Conservation (phyloP, 1,284 basidiomycete species). For the Ustilago vetiveriae region DNA sequence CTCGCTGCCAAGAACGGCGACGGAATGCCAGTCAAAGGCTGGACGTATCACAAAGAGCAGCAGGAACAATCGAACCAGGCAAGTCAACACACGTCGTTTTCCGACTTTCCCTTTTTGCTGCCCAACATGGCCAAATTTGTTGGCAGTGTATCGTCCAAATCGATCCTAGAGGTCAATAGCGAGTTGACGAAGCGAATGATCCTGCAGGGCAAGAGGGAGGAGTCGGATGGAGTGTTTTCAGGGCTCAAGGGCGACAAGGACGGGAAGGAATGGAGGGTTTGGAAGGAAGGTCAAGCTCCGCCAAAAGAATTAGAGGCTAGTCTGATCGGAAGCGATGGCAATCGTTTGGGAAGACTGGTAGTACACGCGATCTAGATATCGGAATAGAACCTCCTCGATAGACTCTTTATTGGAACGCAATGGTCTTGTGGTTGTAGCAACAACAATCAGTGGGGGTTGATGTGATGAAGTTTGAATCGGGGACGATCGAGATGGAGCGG, state of each 20-base stretch:
- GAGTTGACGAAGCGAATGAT: slow-evolving; percentile 26
- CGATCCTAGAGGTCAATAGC: slow-evolving; percentile 28
- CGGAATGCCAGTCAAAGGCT: slow-evolving; percentile 2
- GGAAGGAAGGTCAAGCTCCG: slow-evolving; percentile 33
- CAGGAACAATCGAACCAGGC: slow-evolving; percentile 19
- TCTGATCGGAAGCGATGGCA: slow-evolving; percentile 13
- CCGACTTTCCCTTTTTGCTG: slow-evolving; percentile 56
- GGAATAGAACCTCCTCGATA: too few relatives aligned
- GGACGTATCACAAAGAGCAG: slow-evolving; percentile 30
- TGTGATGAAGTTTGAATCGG: too few relatives aligned
- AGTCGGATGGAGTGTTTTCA: slow-evolving; percentile 29
- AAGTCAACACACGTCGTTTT: slow-evolving; percentile 55
- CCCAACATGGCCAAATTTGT: slow-evolving; percentile 44
- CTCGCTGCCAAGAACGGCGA: slow-evolving; percentile 4
- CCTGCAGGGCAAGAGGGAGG: slow-evolving; percentile 28
- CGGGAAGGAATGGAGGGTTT: slow-evolving; percentile 27
- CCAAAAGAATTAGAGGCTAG: slow-evolving; percentile 12
- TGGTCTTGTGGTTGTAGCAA: too few relatives aligned
- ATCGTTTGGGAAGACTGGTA: slow-evolving; percentile 22
- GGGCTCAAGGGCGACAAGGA: slow-evolving; percentile 26
- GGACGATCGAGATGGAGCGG: slow-evolving; percentile 5
- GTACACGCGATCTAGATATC: slow-evolving; percentile 15
- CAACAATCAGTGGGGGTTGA: too few relatives aligned
- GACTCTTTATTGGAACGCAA: too few relatives aligned
- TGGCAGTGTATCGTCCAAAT: slow-evolving; percentile 24